Evolutionary conservation across 352 stramenopile genomes (phyloP).

Genomic region (Phytopythium chamaehyphon): DNA sequence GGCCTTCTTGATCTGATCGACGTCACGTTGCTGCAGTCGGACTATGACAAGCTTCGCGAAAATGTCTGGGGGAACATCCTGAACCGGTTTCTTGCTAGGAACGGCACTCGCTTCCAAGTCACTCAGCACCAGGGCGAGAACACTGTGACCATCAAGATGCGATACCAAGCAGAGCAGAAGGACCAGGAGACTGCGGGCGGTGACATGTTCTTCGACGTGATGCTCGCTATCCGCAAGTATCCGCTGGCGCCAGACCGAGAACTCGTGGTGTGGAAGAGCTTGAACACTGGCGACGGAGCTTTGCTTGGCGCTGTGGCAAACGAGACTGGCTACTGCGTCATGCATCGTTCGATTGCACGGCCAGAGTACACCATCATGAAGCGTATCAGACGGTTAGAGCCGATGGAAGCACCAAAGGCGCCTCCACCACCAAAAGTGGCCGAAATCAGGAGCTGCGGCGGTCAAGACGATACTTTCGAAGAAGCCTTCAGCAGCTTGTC

Average conservation of each 20-base stretch:
- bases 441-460: not conserved
- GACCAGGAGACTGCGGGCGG: not conserved
- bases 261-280: conserved; percentile 6
- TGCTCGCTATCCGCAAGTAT: conserved; percentile 3
- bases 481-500: conserved; percentile 1
- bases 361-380: conserved; percentile 2
- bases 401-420: not conserved
- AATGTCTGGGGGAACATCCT: not conserved
- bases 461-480: not conserved
- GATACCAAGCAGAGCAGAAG: not conserved
- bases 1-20: not conserved
- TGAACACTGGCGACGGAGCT: not conserved
- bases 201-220: conserved; percentile 1
- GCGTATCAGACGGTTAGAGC: not conserved
- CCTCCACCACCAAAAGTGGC: not conserved
- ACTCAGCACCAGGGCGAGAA: not conserved
- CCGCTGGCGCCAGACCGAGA: not conserved
- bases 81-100: not conserved
- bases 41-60: not conserved
- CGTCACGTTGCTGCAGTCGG: conserved; percentile 1
- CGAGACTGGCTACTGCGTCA: conserved; percentile 2
- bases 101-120: not conserved
- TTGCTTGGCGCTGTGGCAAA: not conserved
- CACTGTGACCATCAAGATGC: conserved; percentile 4
- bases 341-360: not conserved